Percentiles rank a stretch among this genome's conserved stretches.
Evolutionary conservation across 257 asterid genomes (phyloP).

Genomic region (Petunia axillaris): DNA sequence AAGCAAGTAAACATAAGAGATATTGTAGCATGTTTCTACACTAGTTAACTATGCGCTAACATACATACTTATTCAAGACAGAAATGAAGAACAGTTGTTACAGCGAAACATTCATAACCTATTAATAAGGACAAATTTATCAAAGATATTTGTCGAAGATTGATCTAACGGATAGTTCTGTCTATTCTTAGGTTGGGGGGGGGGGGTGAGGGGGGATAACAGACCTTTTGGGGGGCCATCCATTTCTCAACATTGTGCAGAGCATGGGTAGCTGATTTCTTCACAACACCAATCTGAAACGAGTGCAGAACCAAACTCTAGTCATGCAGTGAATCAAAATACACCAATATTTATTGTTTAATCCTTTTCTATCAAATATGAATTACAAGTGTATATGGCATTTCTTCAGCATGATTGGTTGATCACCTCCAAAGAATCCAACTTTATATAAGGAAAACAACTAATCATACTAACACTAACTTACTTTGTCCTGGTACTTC

Average conservation of each 20-base stretch:
- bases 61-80: slow-evolving; percentile 6
- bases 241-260: slow-evolving; percentile 61
- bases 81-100: background rate
- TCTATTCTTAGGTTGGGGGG: background rate
- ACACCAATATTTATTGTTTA: background rate
- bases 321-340: slow-evolving; percentile 11
- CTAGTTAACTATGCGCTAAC: background rate
- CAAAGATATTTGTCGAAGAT: background rate
- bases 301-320: background rate
- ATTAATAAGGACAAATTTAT: background rate
- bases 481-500: background rate
- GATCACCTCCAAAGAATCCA: background rate
- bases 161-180: background rate
- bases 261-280: slow-evolving; percentile 60
- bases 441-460: no score
- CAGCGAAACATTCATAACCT: background rate
- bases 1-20: background rate
- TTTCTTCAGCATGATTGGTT: background rate
- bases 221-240: slow-evolving; percentile 90
- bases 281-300: slow-evolving; percentile 76
- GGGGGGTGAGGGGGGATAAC: background rate
- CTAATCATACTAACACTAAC: no score
- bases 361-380: background rate
- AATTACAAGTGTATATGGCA: slow-evolving; percentile 7
- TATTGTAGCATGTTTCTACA: background rate